A percentile compares a stretch with the other conserved stretches of the same genome.
Conservation (phyloP, 768 basidiomycete species). For the Phanerochaete carnosa region DNA sequence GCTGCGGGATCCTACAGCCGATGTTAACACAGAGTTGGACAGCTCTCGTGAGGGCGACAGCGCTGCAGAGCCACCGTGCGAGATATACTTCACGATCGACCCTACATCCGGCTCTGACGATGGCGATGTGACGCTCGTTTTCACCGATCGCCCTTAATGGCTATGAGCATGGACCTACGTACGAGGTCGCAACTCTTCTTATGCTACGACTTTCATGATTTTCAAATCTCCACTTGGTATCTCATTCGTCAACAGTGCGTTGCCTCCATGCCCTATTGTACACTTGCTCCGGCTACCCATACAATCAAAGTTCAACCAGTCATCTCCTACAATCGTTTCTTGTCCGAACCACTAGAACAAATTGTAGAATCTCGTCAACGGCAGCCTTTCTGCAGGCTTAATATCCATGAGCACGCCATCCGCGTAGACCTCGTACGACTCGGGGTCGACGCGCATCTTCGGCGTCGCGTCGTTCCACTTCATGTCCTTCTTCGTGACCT, state of each 20-base stretch:
- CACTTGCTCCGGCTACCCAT: not conserved
- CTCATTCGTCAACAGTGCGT: too few relatives aligned
- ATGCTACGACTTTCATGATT: too few relatives aligned
- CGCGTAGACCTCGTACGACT: conserved; percentile 83
- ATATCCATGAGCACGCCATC: conserved; percentile 78
- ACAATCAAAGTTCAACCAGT: not conserved
- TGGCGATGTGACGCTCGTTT: not conserved
- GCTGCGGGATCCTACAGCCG: too few relatives aligned
- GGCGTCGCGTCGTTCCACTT: conserved; percentile 88
- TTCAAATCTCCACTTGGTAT: too few relatives aligned
- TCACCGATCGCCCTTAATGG: not conserved
- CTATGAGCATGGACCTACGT: not conserved
- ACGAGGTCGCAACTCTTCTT: too few relatives aligned
- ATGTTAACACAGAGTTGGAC: not conserved
- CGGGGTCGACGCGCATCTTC: conserved; percentile 86
- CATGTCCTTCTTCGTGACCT: conserved; percentile 83
- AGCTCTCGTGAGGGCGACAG: not conserved
- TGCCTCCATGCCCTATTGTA: not conserved
- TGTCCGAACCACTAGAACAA: conserved; percentile 52
- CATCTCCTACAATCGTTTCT: not conserved
- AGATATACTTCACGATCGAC: not conserved
- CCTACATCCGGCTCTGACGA: not conserved
- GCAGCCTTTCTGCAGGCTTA: conserved; percentile 63
- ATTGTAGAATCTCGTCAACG: conserved; percentile 74
- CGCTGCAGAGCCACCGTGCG: not conserved